Evolutionary conservation across 2,329 filamentous ascomycete genomes (phyloP), one percentile per base, ranked within the genome.

Genomic region (Sarocladiaceae sp.): DNA sequence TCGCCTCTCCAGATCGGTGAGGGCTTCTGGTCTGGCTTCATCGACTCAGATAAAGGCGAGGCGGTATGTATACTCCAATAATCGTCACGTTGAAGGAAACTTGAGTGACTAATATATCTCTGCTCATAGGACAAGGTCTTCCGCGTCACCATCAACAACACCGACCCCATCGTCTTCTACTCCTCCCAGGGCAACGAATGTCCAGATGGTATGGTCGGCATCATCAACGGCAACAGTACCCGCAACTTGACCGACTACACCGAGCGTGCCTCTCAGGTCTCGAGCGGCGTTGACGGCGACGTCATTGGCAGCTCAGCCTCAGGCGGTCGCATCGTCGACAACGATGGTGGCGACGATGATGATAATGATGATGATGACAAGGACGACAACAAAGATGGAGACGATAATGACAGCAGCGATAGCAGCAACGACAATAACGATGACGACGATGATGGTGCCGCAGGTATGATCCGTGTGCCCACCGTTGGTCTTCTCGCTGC

Each of bases 11-110:
- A 58, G 21, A 27, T 57, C 15, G 57, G 58, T 41, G 54, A 49
- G n/a, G 61, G 63, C 4, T 67, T 67, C 53, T 67, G 61, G 49
- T 67, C 64, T 13, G 63, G 63, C 24, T 62, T 60, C 47, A 40
- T 66, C 18, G 46, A 53, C 33, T 55, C 55, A 2, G 50, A 53
- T 11, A 49, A 52, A 18, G 58, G 55, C 42, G 52, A 59, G 42
- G 54, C 53, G 21, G 64, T 65, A 55, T 12, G 60, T 57, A 26
- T 23, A 45, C 33, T 35, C 5, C 21, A 39, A 16, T 18, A 35
- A 35, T 35, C 7, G 16, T n/a, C 11, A 15, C 9, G 9, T 9
- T 29, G 26, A 9, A 29, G 26, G 13, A 29, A 7, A 29, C 26
- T 9, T 9, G 9, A 13, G 16, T 6, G 9, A 35, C 33, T 35